Evolutionary conservation across 2,329 filamentous ascomycete species (phyloP).

Genomic region (Gaeumannomyces sp.): DNA sequence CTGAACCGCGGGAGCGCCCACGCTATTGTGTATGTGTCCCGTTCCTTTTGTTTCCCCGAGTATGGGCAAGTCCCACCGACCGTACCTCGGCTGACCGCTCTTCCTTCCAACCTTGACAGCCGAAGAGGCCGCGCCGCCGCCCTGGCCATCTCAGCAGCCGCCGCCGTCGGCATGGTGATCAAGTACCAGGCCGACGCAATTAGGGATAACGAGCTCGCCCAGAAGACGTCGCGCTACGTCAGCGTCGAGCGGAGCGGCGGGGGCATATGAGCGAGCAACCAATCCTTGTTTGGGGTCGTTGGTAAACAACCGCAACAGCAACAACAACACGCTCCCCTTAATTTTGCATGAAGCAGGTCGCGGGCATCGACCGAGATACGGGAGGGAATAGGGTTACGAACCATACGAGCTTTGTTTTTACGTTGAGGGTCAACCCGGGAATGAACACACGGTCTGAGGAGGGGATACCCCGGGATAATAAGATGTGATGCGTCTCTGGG

Average conservation of each 20-base stretch:
- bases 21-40: not conserved
- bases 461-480: not conserved
- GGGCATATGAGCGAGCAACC: constrained; percentile 26
- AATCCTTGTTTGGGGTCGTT: not conserved
- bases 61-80: too few species aligned
- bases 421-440: not conserved
- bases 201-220: constrained; percentile 36
- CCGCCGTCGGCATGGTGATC: constrained; percentile 23
- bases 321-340: not conserved
- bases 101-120: constrained; percentile 19
- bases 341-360: not conserved
- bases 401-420: not conserved
- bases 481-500: not conserved
- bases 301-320: not conserved
- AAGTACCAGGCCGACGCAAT: constrained; percentile 31
- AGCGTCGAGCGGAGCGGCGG: constrained; percentile 47
- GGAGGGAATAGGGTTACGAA: not conserved
- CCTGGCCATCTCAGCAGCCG: constrained; percentile 22
- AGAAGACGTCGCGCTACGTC: constrained; percentile 38
- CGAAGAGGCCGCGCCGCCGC: constrained; percentile 32
- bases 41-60: not conserved
- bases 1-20: not conserved
- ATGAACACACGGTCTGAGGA: not conserved
- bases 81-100: not conserved
- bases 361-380: not conserved